These are phyloP conservation scores for Plasmodium falciparum DNA, from an alignment of 169 alveolate species.

Conservation along the genomic window DNA sequence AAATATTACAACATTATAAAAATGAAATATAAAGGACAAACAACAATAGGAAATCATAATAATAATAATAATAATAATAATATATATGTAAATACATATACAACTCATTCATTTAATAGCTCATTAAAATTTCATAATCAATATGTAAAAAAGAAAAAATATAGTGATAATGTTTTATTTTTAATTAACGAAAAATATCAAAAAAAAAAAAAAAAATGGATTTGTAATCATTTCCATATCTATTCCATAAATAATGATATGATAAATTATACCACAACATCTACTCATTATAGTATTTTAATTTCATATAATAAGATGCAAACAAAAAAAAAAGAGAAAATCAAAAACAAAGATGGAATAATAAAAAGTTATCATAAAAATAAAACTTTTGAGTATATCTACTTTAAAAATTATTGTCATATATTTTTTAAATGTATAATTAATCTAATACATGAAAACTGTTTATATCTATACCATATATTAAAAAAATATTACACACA, in stretches of 20 bases:
- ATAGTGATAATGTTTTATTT: no score
- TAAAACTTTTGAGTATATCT: not conserved
- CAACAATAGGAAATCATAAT: not conserved
- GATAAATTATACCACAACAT: no score
- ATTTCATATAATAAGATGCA: slow-evolving; percentile 19
- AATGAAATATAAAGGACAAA: slow-evolving; percentile 3
- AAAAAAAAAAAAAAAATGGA: slow-evolving; percentile 14
- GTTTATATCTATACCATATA: slow-evolving; percentile 29
- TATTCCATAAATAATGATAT: slow-evolving; percentile 2
- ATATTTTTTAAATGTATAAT: slow-evolving; percentile 63
- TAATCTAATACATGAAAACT: slow-evolving; percentile 39
- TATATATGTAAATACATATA: not conserved
- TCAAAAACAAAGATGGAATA: slow-evolving; percentile 5
- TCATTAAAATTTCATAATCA: not conserved
- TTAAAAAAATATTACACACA: not conserved
- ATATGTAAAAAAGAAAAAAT: not conserved
- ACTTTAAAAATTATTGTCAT: slow-evolving; percentile 7
- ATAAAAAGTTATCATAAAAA: no score
- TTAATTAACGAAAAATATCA: not conserved
- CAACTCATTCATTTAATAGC: not conserved
- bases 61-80: not conserved
- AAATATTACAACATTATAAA: slow-evolving; percentile 8
- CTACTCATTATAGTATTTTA: not conserved
- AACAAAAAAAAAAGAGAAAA: slow-evolving; percentile 10
- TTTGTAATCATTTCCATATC: slow-evolving; percentile 15